Evolutionary conservation across 1,284 basidiomycete species (phyloP), one percentile per base, ranked within the genome.

Genomic region (Neonothopanus nambi): DNA sequence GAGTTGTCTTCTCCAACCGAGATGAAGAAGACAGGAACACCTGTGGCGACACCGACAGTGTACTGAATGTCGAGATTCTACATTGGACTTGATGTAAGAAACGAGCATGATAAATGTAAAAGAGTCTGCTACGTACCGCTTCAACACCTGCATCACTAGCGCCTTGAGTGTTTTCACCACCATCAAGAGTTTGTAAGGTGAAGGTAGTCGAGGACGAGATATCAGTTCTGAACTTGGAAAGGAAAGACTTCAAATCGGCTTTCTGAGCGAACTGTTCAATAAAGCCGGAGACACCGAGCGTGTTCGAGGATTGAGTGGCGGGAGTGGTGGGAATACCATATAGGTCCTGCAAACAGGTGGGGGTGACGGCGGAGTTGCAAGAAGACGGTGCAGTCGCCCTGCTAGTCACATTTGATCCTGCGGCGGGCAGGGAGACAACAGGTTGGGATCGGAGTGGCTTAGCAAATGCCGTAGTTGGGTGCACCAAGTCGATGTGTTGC

Each of bases 61-160:
- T 73, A 74, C 53, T 74, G 71, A 30, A 63, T 69, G 53, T 72
- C 70, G 23, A 72, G 59, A 53, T 71, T 67, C 66, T 66, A 18
- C 4, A 26, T 38, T 1, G 38, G 20, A 23, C 3, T 13, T 21
- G 51, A 17, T 13, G 41, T 17, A 9, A 24, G 11, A 18, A 13
- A n/a, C 9, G 24, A 48, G 26, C 17, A 17, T 8, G 18, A 28
- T 5, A 33, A 48, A 9, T 17, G 21, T 26, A 30, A 11, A 36
- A 9, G 21, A n/a, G n/a, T n/a, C n/a, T n/a, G n/a, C n/a, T 4
- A 53, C 61, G n/a, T 48, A 65, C 65, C 9, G 67, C 68, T 59
- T 70, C 66, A 26, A 61, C 44, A 24, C 67, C 67, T 21, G 65
- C 65, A 3, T 58, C 26, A 5, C 23, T 23, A 24, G 38, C 23